phyloP scores from a whole-genome alignment of 2,329 filamentous ascomycete genomes.

The Dendrostoma leiphaemia region DNA sequence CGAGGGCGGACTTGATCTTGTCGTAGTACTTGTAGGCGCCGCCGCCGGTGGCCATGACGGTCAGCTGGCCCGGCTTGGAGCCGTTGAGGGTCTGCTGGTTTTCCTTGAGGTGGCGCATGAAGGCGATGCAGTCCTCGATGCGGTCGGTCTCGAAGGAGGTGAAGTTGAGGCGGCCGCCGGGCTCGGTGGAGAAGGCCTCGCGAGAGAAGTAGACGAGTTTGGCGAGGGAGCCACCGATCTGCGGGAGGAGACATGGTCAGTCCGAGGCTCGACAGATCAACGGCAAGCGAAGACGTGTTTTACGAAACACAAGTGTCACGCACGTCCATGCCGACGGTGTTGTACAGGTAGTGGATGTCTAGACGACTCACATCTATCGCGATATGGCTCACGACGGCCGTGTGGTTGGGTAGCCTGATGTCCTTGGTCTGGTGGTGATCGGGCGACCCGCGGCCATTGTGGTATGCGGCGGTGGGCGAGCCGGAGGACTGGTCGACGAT shows the following conservation, averaged over 20 bases:
- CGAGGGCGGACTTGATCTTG: slow-evolving; percentile 76
- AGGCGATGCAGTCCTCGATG: slow-evolving; percentile 90
- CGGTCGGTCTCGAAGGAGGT: slow-evolving; percentile 93
- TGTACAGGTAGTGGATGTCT: background rate
- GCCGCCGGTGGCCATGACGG: slow-evolving; percentile 93
- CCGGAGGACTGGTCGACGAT: slow-evolving; percentile 81
- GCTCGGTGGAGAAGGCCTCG: slow-evolving; percentile 74
- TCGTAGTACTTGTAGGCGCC: slow-evolving; percentile 98
- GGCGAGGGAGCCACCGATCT: slow-evolving; percentile 94
- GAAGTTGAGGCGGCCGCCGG: slow-evolving; percentile 90
- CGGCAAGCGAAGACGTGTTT: no score
- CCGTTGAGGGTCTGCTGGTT: slow-evolving; percentile 78
- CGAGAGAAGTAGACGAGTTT: slow-evolving; percentile 98
- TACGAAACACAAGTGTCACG: background rate
- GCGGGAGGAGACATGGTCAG: slow-evolving; percentile 12
- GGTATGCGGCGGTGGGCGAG: slow-evolving; percentile 39
- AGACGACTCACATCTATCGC: slow-evolving; percentile 77
- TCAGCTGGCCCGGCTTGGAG: slow-evolving; percentile 68
- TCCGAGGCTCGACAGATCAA: background rate
- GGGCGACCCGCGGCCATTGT: slow-evolving; percentile 45
- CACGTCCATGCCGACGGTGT: background rate
- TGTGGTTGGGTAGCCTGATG: slow-evolving; percentile 95
- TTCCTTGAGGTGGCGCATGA: slow-evolving; percentile 81
- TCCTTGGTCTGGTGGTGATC: slow-evolving; percentile 74
- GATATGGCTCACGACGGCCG: slow-evolving; percentile 91